A percentile compares a stretch with the other conserved stretches of the same genome.
phyloP scores from a whole-genome alignment of 208 protist species.

The Blechomonas ayalai region DNA sequence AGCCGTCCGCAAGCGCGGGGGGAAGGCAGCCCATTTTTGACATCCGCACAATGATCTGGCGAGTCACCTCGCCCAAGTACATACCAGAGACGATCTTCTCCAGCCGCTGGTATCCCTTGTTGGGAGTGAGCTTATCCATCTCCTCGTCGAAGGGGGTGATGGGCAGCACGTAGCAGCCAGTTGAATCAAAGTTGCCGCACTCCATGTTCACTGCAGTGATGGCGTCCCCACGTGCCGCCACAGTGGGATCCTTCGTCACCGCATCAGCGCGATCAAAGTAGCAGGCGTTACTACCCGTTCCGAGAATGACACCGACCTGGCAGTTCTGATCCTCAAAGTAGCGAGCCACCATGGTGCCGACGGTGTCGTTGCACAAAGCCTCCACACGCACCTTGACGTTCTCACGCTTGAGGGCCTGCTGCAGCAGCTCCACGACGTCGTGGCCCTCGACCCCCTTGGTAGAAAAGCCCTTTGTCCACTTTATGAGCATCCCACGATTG shows the following conservation, averaged over 20 bases:
- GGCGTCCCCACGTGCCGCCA: conserved; percentile 28
- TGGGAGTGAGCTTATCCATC: conserved; percentile 55
- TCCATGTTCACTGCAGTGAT: conserved; percentile 88
- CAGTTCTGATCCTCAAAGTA: conserved; percentile 58
- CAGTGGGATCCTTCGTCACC: conserved; percentile 67
- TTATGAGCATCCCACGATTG: conserved; percentile 70
- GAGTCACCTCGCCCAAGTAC: conserved; percentile 85
- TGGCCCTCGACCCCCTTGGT: conserved; percentile 78
- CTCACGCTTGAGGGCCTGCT: conserved; percentile 47
- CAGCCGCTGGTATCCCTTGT: conserved; percentile 58
- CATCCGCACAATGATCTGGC: conserved; percentile 52
- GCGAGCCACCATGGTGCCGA: conserved; percentile 78
- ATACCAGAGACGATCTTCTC: conserved; percentile 91
- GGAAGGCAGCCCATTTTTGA: conserved; percentile 46
- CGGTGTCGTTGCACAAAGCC: conserved; percentile 89
- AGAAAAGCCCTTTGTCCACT: conserved; percentile 91
- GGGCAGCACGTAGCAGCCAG: conserved; percentile 62
- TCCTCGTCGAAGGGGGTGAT: conserved; percentile 66
- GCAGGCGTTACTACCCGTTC: conserved; percentile 88
- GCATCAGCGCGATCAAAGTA: conserved; percentile 76
- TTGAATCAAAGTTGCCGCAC: conserved; percentile 87
- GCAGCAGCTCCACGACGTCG: conserved; percentile 85
- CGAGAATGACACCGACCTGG: conserved; percentile 84
- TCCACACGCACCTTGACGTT: conserved; percentile 72
- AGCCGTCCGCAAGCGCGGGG: conserved; percentile 15